Evolutionary conservation across 176 grass and related monocot genomes (phyloP), one percentile per base, ranked within the genome.

Genomic region (Elaeis guineensis): DNA sequence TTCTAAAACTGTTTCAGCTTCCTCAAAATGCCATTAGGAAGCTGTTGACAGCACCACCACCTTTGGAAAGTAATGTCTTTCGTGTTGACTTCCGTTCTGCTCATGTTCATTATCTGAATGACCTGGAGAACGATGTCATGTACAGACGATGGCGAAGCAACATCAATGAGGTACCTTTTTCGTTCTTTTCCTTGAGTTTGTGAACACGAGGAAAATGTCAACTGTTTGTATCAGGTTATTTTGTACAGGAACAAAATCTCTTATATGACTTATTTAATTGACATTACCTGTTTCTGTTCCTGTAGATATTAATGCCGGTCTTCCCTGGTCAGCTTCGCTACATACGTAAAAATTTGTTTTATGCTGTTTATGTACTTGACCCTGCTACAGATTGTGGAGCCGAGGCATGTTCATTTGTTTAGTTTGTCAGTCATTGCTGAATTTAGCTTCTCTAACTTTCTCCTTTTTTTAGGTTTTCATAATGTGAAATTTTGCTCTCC

Each of bases 221-320:
- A 12, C 12, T 14, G 35, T 44, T 44, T 14, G 11, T 12, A 44
- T 9, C 35, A 44, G 2, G 35, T 44, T 12, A 12, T 2, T 44
- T 44, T 44, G 8, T 44, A 14, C 11, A 12, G 2, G 35, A 44
- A 44, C 14, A 44, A 12, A 44, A 44, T 14, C 11, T 44, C 11
- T 44, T 14, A 44, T 44, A 44, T 44, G 11, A 44, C 9, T 30
- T 30, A 44, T 12, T 44, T 44, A 44, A 12, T 44, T 44, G 35
- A 44, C 35, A 44, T 12, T 2, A 44, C 11, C 67, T 63, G 21
- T 55, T 79, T 64, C 49, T 73, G 52, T 12, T 63, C 44, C 32
- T 87, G 70, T 76, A 97, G 93, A 76, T 97, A 78, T 89, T 97
- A 82, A 91, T 97, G 93, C 93, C 87, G 25, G 87, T 91, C 20